Evolutionary conservation across 768 basidiomycete genomes (phyloP).

Genomic region (Piloderma croceum): DNA sequence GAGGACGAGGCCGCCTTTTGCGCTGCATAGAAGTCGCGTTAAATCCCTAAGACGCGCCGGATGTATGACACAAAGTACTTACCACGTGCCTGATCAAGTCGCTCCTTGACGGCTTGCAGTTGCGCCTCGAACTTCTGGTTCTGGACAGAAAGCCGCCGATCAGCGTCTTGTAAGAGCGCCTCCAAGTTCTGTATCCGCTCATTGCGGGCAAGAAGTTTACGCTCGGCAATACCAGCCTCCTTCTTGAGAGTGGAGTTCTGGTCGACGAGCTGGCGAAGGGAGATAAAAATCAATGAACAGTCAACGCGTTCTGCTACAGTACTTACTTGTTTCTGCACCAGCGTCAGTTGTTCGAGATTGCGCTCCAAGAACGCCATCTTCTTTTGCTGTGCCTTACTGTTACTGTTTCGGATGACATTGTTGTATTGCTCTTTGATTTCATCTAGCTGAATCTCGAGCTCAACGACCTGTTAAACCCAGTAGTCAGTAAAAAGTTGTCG

Average conservation of each 20-base stretch:
- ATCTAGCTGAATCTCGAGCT: conserved; percentile 96
- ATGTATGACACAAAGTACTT: conserved; percentile 23
- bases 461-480: conserved; percentile 77
- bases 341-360: conserved; percentile 89
- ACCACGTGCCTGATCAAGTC: conserved; percentile 92
- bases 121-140: conserved; percentile 96
- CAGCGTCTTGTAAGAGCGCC: conserved; percentile 86
- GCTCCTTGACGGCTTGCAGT: conserved; percentile 85
- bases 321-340: conserved; percentile 93
- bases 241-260: conserved; percentile 97
- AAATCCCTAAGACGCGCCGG: conserved; percentile 4
- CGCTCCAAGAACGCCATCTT: conserved; percentile 99
- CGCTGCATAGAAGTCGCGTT: conserved; percentile 38
- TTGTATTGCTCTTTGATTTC: conserved; percentile 99
- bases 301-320: conserved; percentile 3
- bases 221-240: conserved; percentile 94
- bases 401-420: conserved; percentile 96
- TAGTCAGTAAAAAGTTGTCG: conserved; percentile 18
- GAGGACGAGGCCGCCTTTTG: conserved; percentile 72
- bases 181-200: conserved; percentile 98
- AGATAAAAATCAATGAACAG: conserved; percentile 11
- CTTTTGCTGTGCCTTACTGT: conserved; percentile 97
- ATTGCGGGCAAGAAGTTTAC: conserved; percentile 92
- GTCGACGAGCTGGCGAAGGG: conserved; percentile 75
- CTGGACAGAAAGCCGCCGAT: conserved; percentile 85